Evolutionary conservation across 2,329 filamentous ascomycete genomes (phyloP), one percentile per base, ranked within the genome.

Genomic region (Cercospora zeina): DNA sequence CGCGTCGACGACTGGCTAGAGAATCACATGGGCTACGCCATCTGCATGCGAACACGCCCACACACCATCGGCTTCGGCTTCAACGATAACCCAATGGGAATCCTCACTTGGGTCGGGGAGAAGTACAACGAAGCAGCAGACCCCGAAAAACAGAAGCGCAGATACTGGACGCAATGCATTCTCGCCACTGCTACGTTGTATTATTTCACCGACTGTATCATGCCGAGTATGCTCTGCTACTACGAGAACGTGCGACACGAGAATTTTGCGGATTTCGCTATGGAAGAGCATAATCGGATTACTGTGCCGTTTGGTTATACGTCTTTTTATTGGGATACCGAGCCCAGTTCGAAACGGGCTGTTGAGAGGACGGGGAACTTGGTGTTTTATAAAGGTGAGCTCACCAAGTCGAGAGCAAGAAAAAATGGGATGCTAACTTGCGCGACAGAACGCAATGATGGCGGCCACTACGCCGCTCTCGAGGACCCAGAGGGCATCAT

Each of bases 61-160:
- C 77, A 78, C 54, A 80, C 77, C 0, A 77, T 80, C 21, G 77
- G 77, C 1, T 72, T 77, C 19, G 75, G 74, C 11, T 73, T 78
- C 61, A 73, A 78, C 30, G 78, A 80, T 61, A 78, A 77, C 50
- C 79, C 77, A 0, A 70, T 80, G 14, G 79, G 78, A 0, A 76
- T 79, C 34, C 70, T 80, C 67, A 76, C 77, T 56, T 80, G 76
- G 69, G 72, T 80, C 0, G 78, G 77, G 1, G 77, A 80, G 62
- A 79, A 81, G 66, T 77, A 77, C 62, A 69, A 74, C 30, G 76
- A 78, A 65, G 69, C 76, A 4, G 71, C 74, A 4, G 74, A 76
- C 47, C 75, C 76, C 3, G 71, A 72, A 24, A 70, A 75, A 47
- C 71, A 77, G 30, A 72, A 71, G 10, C 65, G 69, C 11, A 60